phyloP scores from a whole-genome alignment of 140 eudicot species.

The Senecio squalidus region DNA sequence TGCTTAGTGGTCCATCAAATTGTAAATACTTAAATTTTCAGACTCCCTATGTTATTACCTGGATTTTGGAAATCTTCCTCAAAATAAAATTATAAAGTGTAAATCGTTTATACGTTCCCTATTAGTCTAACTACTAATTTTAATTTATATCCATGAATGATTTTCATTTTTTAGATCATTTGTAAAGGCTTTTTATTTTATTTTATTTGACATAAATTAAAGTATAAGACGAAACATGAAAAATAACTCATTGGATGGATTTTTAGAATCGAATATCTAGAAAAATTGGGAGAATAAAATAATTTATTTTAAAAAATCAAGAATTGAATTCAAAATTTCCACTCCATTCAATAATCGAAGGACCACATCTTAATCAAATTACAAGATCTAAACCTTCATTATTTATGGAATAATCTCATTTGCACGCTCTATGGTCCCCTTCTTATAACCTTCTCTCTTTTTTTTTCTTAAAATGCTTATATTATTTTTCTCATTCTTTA shows the following conservation, averaged over 20 bases:
- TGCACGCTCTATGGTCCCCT: constrained; percentile 51
- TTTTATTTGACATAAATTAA: too few species aligned
- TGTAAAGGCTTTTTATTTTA: too few species aligned
- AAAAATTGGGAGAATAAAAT: constrained; percentile 16
- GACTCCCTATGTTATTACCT: too few species aligned
- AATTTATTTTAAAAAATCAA: constrained; percentile 17
- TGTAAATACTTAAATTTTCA: too few species aligned
- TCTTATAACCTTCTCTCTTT: constrained; percentile 12
- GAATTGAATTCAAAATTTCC: constrained; percentile 26
- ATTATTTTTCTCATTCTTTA: background rate
- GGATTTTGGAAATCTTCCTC: too few species aligned
- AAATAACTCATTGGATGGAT: constrained; percentile 23
- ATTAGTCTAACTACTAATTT: too few species aligned
- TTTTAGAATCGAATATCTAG: constrained; percentile 30
- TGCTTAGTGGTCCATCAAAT: too few species aligned
- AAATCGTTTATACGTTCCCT: too few species aligned
- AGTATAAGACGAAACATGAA: constrained; percentile 21
- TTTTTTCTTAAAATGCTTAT: background rate
- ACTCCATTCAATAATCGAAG: constrained; percentile 34
- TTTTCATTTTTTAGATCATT: too few species aligned
- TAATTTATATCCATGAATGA: too few species aligned
- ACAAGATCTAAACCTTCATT: constrained; percentile 18
- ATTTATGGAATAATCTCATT: constrained; percentile 25
- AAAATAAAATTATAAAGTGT: too few species aligned
- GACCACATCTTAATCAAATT: constrained; percentile 36